These are phyloP conservation scores for Aschersonia sp. DNA, from an alignment of 2,329 filamentous ascomycete genomes.

Conservation along the genomic window DNA sequence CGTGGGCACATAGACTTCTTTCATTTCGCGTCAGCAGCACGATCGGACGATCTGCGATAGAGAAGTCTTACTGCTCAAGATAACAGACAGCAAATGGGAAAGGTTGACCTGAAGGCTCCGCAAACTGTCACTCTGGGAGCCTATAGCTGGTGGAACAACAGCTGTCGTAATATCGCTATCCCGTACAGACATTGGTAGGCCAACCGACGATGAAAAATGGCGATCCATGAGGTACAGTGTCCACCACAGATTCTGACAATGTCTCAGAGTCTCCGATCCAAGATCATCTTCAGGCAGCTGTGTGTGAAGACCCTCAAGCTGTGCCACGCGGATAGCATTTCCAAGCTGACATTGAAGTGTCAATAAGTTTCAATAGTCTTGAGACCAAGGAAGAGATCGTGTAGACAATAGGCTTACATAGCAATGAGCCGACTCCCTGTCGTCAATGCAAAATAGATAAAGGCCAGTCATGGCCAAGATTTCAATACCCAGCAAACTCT, in stretches of 20 bases:
- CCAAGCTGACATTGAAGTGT: conserved; percentile 13
- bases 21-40: neutral
- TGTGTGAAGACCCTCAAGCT: conserved; percentile 25
- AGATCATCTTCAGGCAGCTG: conserved; percentile 22
- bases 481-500: conserved; percentile 22
- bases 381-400: too few relatives aligned
- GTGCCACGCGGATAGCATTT: conserved; percentile 24
- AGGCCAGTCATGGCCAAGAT: conserved; percentile 17
- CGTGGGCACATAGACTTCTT: conserved; percentile 20
- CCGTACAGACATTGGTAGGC: conserved; percentile 21
- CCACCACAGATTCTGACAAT: conserved; percentile 25
- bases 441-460: conserved; percentile 23
- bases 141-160: conserved; percentile 12
- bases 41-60: neutral
- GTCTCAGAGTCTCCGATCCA: conserved; percentile 13
- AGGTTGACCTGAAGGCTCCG: conserved; percentile 20
- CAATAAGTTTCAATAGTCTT: neutral
- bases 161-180: conserved; percentile 23
- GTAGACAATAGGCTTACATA: conserved; percentile 8
- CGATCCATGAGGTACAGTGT: conserved; percentile 24
- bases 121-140: conserved; percentile 13
- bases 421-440: conserved; percentile 18
- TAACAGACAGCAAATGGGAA: conserved; percentile 18
- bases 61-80: conserved; percentile 16
- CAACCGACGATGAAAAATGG: conserved; percentile 23